Base-by-base conservation (phyloP, 441 rosid genomes). In the Raphanus hybrid region DNA sequence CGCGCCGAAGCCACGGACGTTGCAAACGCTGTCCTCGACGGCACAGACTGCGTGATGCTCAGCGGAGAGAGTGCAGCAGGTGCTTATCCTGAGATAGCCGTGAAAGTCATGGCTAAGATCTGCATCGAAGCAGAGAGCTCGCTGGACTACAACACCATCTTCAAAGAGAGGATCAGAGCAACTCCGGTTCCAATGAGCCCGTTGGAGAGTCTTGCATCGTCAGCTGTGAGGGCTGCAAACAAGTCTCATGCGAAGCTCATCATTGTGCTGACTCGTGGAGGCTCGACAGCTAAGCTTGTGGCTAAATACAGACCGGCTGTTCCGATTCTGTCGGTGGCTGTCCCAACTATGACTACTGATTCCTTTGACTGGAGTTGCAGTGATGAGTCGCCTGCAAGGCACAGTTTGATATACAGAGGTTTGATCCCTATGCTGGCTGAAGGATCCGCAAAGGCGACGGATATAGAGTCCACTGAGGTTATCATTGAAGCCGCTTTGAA, bases 1-100 rank as follows among this genome's bases (percentile, higher is more conserved):
- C 94, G 98, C 45, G 98, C 98, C 20, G 97, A 94, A 81, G 97
- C 97, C 60, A 94, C 97, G 0, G 98, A 94, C 77, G 98, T 94
- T 78, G 97, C 95, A 5, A 93, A 93, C 57, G 98, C 98, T 23
- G 97, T 93, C 61, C 95, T 93, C 14, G 98, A 93, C 69, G 98
- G 98, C 61, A 93, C 96, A 0, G 98, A 93, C 69, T 93, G 98
- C 61, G 98, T 93, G 35, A 93, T 93, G 98, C 98, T 91, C 35
- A 91, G 96, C 6, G 97, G 98, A 1, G 98, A 93, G 91, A 93
- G 96, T 71, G 97, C 60, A 55, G 26, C 60, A 3, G 96, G 98
- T 71, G 86, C 91, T 60, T 94, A 92, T 68, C 98, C 97, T 0
- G 97, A 92, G 75, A 77, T 94, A 57, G 97, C 98, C 16, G 98